Conservation (phyloP, 306 rosid genomes). For the Sphenostylis stenocarpa region DNA sequence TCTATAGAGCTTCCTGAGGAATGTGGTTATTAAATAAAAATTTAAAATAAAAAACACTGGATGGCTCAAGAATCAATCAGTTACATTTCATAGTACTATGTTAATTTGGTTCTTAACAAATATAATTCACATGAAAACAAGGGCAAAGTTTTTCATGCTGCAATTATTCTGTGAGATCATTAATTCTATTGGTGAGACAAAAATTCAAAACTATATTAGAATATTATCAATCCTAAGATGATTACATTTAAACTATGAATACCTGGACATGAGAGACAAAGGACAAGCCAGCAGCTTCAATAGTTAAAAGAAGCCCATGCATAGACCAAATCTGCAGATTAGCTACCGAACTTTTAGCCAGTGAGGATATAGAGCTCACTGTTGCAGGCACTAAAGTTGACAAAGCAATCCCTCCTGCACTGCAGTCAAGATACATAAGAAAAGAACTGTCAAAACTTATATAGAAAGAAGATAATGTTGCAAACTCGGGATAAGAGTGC, state of each 20-base stretch:
- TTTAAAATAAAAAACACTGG: not conserved
- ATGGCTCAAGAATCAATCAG: conserved; percentile 20
- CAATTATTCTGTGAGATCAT: conserved; percentile 23
- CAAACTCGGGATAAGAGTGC: not conserved
- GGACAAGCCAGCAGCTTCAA: conserved; percentile 98
- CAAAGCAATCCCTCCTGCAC: conserved; percentile 99
- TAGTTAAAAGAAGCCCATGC: conserved; percentile 96
- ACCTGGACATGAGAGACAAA: conserved; percentile 98
- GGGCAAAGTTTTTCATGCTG: conserved; percentile 16
- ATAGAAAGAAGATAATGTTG: not conserved
- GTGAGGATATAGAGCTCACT: conserved; percentile 78
- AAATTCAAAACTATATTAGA: not conserved
- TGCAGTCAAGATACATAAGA: conserved; percentile 57
- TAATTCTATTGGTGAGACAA: conserved; percentile 13
- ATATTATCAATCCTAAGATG: conserved; percentile 25
- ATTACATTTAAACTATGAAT: conserved; percentile 30
- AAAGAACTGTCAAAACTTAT: conserved; percentile 24
- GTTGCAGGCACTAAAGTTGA: conserved; percentile 94
- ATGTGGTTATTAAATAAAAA: not conserved
- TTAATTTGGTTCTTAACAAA: conserved; percentile 10
- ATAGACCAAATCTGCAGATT: conserved; percentile 92
- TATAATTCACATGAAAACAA: conserved; percentile 20
- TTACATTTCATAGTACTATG: not conserved
- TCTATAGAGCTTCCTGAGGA: not conserved
- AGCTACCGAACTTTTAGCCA: conserved; percentile 80